These are phyloP conservation scores for Pyricularia pennisetigena DNA, from an alignment of 2,329 filamentous ascomycete species.

Conservation along the genomic window DNA sequence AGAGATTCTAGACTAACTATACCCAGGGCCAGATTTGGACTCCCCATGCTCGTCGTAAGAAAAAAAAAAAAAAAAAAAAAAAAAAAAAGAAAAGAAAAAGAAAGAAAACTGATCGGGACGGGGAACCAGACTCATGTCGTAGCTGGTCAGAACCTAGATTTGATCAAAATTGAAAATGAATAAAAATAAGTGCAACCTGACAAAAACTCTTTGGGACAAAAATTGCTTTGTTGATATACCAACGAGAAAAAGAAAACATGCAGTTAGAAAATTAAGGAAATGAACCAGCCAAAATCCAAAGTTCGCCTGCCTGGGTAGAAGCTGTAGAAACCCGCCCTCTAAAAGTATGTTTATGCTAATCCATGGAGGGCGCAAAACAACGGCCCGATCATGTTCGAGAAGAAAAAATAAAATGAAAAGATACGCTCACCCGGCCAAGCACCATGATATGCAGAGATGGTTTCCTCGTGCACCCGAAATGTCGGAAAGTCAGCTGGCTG, in stretches of 20 bases:
- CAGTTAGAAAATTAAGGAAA: not conserved
- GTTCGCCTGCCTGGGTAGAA: not conserved
- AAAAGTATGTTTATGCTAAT: not conserved
- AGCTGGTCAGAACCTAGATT: not conserved
- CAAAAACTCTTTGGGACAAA: not conserved
- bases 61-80: no score
- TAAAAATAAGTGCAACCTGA: not conserved
- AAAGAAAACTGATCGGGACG: no score
- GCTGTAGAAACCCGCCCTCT: not conserved
- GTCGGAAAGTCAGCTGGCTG: not conserved
- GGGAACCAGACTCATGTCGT: not conserved
- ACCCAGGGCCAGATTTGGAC: not conserved
- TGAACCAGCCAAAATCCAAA: not conserved
- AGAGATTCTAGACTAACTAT: not conserved
- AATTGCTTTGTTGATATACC: not conserved
- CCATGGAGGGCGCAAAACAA: not conserved
- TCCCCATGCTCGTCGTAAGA: not conserved
- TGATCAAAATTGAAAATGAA: not conserved
- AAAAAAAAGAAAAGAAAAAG: no score
- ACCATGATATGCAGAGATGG: not conserved
- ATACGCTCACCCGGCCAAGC: not conserved
- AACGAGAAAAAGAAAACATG: not conserved
- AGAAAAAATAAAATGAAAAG: not conserved
- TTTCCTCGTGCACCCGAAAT: not conserved
- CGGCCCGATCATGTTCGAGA: not conserved